A percentile compares a stretch with the other conserved stretches of the same genome.
Evolutionary conservation across 176 grass and related monocot species (phyloP).

Genomic region (Oryza coarctata): DNA sequence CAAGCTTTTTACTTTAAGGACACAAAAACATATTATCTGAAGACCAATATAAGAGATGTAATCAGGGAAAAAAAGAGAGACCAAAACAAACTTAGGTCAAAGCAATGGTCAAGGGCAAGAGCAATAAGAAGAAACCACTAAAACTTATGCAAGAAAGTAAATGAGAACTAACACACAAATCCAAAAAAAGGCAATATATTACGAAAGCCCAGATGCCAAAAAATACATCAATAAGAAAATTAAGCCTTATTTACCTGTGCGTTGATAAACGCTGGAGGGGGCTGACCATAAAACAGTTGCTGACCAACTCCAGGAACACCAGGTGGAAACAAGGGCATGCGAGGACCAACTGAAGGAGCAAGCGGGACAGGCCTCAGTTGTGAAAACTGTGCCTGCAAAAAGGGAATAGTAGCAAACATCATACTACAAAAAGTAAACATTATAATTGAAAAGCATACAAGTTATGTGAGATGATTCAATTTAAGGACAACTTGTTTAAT

Average conservation of each 20-base stretch:
- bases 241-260: conserved; percentile 48
- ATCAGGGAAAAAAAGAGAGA: neutral
- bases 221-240: neutral
- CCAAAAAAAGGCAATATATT: neutral
- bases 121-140: neutral
- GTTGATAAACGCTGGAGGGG: conserved; percentile 74
- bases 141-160: neutral
- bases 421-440: neutral
- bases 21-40: neutral
- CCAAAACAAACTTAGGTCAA: neutral
- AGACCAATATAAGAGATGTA: neutral
- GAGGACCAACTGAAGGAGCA: conserved; percentile 65
- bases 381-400: conserved; percentile 76
- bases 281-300: conserved; percentile 89
- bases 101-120: neutral
- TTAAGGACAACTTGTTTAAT: neutral
- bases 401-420: neutral
- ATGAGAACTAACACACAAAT: neutral
- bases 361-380: conserved; percentile 75
- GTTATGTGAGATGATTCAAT: neutral
- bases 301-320: conserved; percentile 79
- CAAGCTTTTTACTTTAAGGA: neutral
- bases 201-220: neutral
- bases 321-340: conserved; percentile 82
- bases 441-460: neutral